Evolutionary conservation across 306 rosid species (phyloP), one percentile per base, ranked within the genome.

Genomic region (Corylus americana): DNA sequence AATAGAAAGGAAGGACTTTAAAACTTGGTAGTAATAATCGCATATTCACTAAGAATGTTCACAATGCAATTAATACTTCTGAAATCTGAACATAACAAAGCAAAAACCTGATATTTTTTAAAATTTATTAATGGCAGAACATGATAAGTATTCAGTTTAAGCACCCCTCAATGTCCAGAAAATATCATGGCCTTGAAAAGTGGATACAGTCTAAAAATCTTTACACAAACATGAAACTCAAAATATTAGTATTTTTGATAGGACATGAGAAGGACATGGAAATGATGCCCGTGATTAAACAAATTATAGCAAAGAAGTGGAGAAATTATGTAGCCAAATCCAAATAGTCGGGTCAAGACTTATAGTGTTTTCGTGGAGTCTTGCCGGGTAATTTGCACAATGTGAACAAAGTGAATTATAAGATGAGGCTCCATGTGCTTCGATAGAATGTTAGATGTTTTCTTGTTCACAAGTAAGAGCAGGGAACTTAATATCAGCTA

Each of bases 61-160:
- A 75, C n/a, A 73, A 37, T 83, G 39, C 77, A 57, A 74, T 69
- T 20, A 70, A 61, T 29, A 55, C 62, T 25, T 13, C 50, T 67
- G 39, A 62, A 59, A 77, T 80, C 76, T 18, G 76, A 73, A 68
- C 4, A 42, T 68, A 48, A 77, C 49, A n/a, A 9, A 3, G 8
- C 49, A 44, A 59, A 49, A 57, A 61, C 75, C 13, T 17, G 18
- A 55, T 37, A 55, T 64, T 54, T 39, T 22, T 39, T 45, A 13
- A 27, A 78, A 42, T 74, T 49, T 22, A 50, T 8, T 37, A 71
- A 22, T 53, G 31, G 39, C 31, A 73, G 29, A 68, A 53, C 47
- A 67, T 22, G 25, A 31, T 54, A 48, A 71, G 16, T 66, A 49
- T 78, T 42, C 55, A 59, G 61, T 31, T 48, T 53, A 74, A 74